A percentile compares a stretch with the other conserved stretches of the same genome.
These are phyloP conservation scores for Boletus huronensis DNA, from an alignment of 768 basidiomycete genomes.

Conservation along the genomic window DNA sequence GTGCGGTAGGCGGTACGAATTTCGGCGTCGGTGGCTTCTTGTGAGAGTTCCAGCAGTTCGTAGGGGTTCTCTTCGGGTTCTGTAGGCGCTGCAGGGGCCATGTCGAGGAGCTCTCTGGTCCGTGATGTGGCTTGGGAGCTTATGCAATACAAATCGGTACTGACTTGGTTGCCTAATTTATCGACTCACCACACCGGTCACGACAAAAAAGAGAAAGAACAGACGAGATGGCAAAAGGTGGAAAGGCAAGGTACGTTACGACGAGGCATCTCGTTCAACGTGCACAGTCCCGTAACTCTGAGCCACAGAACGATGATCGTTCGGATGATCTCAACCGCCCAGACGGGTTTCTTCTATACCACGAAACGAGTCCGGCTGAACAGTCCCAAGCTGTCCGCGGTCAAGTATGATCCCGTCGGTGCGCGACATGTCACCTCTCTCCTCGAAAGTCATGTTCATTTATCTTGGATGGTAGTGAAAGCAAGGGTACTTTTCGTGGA, in stretches of 20 bases:
- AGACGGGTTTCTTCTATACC: slow-evolving; percentile 91
- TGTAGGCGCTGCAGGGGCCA: slow-evolving; percentile 26
- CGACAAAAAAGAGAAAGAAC: background rate
- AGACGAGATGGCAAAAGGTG: slow-evolving; percentile 52
- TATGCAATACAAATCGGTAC: slow-evolving; percentile 6
- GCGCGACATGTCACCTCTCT: slow-evolving; percentile 23
- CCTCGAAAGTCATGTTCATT: background rate
- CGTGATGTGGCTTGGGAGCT: background rate
- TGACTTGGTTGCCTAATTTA: slow-evolving; percentile 4
- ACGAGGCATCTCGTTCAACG: background rate
- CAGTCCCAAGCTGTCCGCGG: slow-evolving; percentile 79
- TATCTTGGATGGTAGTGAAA: slow-evolving; percentile 45
- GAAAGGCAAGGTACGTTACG: slow-evolving; percentile 51
- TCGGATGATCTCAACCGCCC: slow-evolving; percentile 85
- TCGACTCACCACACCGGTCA: background rate
- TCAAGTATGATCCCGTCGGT: slow-evolving; percentile 91
- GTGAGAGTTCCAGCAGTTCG: slow-evolving; percentile 57
- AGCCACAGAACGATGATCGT: slow-evolving; percentile 71
- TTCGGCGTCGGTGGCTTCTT: slow-evolving; percentile 71
- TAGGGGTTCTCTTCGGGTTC: slow-evolving; percentile 73
- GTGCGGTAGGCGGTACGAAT: slow-evolving; percentile 78
- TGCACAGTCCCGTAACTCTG: background rate
- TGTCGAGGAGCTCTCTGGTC: too few relatives aligned
- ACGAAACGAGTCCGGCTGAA: slow-evolving; percentile 63
- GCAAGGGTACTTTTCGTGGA: slow-evolving; percentile 75